A percentile compares a stretch with the other conserved stretches of the same genome.
Evolutionary conservation across 1,284 basidiomycete genomes (phyloP).

Genomic region (Marasmius sp.): DNA sequence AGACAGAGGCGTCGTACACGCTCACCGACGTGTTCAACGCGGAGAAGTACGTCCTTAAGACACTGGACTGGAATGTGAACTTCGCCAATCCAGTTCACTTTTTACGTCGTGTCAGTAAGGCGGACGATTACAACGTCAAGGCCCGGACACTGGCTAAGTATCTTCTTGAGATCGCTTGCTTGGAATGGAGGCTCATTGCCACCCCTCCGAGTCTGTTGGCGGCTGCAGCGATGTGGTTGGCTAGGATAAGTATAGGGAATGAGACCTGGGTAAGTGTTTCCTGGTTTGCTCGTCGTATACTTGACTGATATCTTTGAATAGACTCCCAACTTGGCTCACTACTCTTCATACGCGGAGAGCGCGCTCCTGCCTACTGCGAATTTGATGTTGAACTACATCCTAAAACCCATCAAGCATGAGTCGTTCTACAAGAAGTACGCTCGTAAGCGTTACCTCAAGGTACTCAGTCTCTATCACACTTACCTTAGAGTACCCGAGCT

Average conservation of each 20-base stretch:
- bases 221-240: slow-evolving; percentile 91
- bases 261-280: slow-evolving; percentile 77
- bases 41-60: slow-evolving; percentile 91
- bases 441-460: slow-evolving; percentile 84
- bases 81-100: slow-evolving; percentile 96
- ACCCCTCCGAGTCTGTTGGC: slow-evolving; percentile 86
- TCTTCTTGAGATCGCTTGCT: slow-evolving; percentile 85
- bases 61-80: slow-evolving; percentile 88
- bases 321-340: slow-evolving; percentile 89
- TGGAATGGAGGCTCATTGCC: slow-evolving; percentile 85
- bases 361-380: slow-evolving; percentile 87
- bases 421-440: slow-evolving; percentile 86
- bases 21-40: slow-evolving; percentile 90
- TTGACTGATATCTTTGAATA: slow-evolving; percentile 30
- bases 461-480: slow-evolving; percentile 28
- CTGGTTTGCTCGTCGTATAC: neutral
- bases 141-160: slow-evolving; percentile 92
- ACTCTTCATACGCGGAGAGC: slow-evolving; percentile 87
- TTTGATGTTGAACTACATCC: slow-evolving; percentile 90
- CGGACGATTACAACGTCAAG: slow-evolving; percentile 93
- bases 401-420: slow-evolving; percentile 73
- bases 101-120: slow-evolving; percentile 90
- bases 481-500: neutral
- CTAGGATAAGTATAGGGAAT: slow-evolving; percentile 79
- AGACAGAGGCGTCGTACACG: slow-evolving; percentile 86